A percentile compares a stretch with the other conserved stretches of the same genome.
These are phyloP conservation scores for Ambrosia artemisiifolia DNA, from an alignment of 129 eudicot genomes.

Conservation along the genomic window DNA sequence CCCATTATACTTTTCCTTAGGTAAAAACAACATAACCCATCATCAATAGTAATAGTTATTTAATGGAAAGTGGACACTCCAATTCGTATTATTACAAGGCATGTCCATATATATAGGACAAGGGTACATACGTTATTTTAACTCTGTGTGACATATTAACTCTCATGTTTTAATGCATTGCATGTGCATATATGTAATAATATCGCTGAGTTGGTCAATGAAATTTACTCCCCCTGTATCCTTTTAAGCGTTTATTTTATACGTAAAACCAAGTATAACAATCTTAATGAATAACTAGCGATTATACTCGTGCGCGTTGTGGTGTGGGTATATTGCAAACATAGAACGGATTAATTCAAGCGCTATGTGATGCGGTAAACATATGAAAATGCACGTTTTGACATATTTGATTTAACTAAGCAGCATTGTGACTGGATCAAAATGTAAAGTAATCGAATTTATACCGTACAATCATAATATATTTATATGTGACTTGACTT, in stretches of 20 bases:
- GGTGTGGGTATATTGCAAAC: too few relatives aligned
- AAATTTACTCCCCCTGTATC: conserved; percentile 1
- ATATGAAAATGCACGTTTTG: too few relatives aligned
- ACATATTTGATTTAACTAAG: too few relatives aligned
- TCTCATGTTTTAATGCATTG: conserved; percentile 1
- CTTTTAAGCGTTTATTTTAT: background rate
- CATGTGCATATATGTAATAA: conserved; percentile 20
- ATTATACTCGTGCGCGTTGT: too few relatives aligned
- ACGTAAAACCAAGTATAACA: background rate
- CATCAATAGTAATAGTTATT: conserved; percentile 4
- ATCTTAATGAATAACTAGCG: too few relatives aligned
- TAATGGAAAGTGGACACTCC: conserved; percentile 20
- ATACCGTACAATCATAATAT: too few relatives aligned
- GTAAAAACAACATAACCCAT: conserved; percentile 8
- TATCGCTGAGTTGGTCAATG: conserved; percentile 17
- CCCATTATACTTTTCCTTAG: conserved; percentile 3
- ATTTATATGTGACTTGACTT: too few relatives aligned
- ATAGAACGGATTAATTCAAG: too few relatives aligned
- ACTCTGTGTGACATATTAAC: background rate
- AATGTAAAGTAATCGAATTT: too few relatives aligned
- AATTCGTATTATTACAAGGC: conserved; percentile 15
- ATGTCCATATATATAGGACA: background rate
- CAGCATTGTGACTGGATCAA: too few relatives aligned
- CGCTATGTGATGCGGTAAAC: too few relatives aligned
- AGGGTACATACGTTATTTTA: conserved; percentile 10